Conservation (phyloP, 1,284 basidiomycete species). For the Leccinum pachyderme region DNA sequence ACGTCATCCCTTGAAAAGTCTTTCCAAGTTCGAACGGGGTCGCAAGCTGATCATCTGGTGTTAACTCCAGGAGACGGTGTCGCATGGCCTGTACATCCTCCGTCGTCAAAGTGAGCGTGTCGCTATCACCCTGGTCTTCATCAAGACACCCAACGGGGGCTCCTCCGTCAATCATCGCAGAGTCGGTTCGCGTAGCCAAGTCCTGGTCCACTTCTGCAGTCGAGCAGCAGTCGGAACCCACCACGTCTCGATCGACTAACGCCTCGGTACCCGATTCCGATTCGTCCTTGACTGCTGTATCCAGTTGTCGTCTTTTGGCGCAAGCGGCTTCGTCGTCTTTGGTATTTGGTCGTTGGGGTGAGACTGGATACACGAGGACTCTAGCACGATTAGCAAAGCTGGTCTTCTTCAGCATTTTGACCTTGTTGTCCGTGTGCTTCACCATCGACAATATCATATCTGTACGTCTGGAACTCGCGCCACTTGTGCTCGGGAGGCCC, state of each 20-base stretch:
- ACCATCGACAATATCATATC: constrained; percentile 9
- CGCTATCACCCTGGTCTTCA: constrained; percentile 2
- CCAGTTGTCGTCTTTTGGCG: background rate
- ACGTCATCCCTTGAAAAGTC: constrained; percentile 21
- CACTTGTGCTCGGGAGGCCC: constrained; percentile 6
- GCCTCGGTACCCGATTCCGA: background rate
- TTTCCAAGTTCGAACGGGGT: constrained; percentile 24
- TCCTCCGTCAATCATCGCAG: background rate
- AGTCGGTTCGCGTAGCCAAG: background rate
- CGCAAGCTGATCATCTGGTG: constrained; percentile 9
- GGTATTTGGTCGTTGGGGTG: constrained; percentile 12
- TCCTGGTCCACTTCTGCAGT: constrained; percentile 1
- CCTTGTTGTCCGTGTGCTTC: constrained; percentile 6
- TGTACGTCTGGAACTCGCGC: background rate
- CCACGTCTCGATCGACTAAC: background rate
- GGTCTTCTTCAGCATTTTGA: constrained; percentile 30
- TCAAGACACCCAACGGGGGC: background rate
- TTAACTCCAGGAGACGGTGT: constrained; percentile 11
- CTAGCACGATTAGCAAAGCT: constrained; percentile 28
- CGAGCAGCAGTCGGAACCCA: background rate
- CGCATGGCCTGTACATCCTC: constrained; percentile 20
- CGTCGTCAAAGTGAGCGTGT: constrained; percentile 20
- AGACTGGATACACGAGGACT: constrained; percentile 23
- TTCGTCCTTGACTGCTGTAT: background rate
- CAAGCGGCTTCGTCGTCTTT: background rate